These are phyloP conservation scores for Truncatella angustata DNA, from an alignment of 2,329 filamentous ascomycete genomes.

Conservation along the genomic window DNA sequence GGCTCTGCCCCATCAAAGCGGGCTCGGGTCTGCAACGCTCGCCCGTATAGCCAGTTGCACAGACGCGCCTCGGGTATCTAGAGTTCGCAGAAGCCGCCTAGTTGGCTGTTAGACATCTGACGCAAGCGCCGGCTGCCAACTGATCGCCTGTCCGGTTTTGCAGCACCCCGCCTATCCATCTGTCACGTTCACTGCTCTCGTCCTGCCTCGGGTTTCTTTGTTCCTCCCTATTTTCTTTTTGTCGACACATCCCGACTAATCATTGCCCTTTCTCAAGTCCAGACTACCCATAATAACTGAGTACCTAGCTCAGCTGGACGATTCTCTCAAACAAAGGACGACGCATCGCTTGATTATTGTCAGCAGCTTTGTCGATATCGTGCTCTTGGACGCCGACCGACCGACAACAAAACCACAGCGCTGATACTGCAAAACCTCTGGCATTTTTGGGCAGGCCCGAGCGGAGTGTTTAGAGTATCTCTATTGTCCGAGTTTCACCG, in stretches of 20 bases:
- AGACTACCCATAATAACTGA: background rate
- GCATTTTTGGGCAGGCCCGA: conserved; percentile 9
- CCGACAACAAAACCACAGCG: background rate
- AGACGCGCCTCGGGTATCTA: conserved; percentile 2
- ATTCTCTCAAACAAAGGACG: conserved; percentile 10
- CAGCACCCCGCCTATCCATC: background rate
- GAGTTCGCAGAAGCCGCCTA: background rate
- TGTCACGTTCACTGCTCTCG: background rate
- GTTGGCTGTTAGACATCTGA: conserved; percentile 6
- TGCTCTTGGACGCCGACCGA: background rate
- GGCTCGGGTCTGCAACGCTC: conserved; percentile 5
- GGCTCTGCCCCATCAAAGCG: conserved; percentile 4
- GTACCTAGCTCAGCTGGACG: conserved; percentile 6
- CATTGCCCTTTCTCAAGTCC: background rate
- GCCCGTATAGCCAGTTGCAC: conserved; percentile 1
- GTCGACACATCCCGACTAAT: conserved; percentile 6
- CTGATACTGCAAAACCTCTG: background rate
- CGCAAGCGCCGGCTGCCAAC: conserved; percentile 8
- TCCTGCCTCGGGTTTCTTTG: background rate
- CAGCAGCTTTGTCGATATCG: background rate
- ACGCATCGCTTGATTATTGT: background rate
- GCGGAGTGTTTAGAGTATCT: background rate
- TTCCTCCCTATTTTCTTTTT: background rate
- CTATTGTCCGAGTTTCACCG: background rate
- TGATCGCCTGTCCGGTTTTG: background rate